phyloP scores from a whole-genome alignment of 176 grass and related monocot genomes.

The Carex myosuroides region DNA sequence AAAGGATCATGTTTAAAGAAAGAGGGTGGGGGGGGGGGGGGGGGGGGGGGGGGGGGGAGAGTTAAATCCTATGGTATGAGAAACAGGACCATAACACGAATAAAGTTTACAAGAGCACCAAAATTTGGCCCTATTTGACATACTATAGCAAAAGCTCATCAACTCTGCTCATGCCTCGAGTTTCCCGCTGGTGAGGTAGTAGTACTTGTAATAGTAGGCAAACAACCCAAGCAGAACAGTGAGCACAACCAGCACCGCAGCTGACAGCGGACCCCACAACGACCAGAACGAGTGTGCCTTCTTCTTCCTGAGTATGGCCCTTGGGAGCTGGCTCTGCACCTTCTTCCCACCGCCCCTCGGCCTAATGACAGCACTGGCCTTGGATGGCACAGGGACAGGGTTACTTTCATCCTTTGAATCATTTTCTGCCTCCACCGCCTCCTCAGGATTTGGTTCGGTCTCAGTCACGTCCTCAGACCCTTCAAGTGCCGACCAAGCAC shows the following conservation, averaged over 20 bases:
- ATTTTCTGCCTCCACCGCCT: constrained; percentile 36
- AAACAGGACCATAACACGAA: constrained; percentile 1
- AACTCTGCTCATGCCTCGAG: constrained; percentile 5
- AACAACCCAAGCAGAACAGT: constrained; percentile 35
- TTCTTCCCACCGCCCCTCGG: constrained; percentile 29
- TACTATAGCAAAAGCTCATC: background rate
- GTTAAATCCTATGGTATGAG: background rate
- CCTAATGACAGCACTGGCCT: background rate
- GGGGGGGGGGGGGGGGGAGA: too few relatives aligned
- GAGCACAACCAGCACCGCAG: constrained; percentile 15
- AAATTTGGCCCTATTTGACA: constrained; percentile 17
- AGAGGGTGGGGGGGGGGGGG: background rate
- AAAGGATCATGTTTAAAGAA: background rate
- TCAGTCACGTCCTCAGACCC: constrained; percentile 38
- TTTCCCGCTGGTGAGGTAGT: constrained; percentile 28
- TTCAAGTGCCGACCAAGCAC: constrained; percentile 19
- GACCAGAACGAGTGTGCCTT: constrained; percentile 39
- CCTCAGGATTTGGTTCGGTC: constrained; percentile 48
- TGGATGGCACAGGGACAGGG: constrained; percentile 25
- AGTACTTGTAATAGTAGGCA: constrained; percentile 59
- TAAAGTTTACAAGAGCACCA: constrained; percentile 6
- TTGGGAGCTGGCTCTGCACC: constrained; percentile 37
- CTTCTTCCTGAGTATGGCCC: constrained; percentile 65
- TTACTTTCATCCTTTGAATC: constrained; percentile 28
- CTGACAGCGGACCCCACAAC: constrained; percentile 42